Evolutionary conservation across 805 yeast species (phyloP).

Genomic region (Myxozyma nipponensis): DNA sequence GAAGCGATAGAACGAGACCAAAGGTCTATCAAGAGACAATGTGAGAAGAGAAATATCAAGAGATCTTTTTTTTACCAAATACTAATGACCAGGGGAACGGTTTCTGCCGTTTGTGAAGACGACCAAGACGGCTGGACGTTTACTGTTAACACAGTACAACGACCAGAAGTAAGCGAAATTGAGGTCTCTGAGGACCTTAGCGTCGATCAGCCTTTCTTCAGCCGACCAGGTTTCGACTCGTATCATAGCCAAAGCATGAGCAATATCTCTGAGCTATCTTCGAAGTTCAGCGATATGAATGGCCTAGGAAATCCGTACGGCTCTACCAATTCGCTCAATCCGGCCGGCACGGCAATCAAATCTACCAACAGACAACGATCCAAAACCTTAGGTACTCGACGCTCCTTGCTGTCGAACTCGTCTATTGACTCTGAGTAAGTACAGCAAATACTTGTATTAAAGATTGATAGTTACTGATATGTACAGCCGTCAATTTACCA

Average conservation of each 20-base stretch:
- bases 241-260: background rate
- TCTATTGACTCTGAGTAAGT: conserved; percentile 14
- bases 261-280: background rate
- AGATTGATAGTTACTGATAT: background rate
- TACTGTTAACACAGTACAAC: conserved; percentile 8
- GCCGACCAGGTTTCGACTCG: background rate
- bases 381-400: background rate
- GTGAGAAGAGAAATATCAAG: conserved; percentile 1
- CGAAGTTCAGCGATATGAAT: background rate
- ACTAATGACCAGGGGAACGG: background rate
- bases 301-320: background rate
- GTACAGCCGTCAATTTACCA: conserved; percentile 11
- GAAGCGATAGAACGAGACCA: conserved; percentile 31
- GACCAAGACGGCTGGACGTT: conserved; percentile 18
- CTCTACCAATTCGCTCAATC: background rate
- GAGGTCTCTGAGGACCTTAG: conserved; percentile 6
- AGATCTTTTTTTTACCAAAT: too few relatives aligned
- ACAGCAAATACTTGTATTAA: background rate
- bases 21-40: conserved; percentile 40
- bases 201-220: background rate
- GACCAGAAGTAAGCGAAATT: conserved; percentile 1
- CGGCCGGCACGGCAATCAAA: conserved; percentile 2
- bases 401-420: conserved; percentile 3
- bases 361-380: conserved; percentile 6
- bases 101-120: conserved; percentile 7